Percentiles rank a stretch among this genome's conserved stretches.
Conservation (phyloP, 768 basidiomycete species). For the Lactarius sanguifluus region DNA sequence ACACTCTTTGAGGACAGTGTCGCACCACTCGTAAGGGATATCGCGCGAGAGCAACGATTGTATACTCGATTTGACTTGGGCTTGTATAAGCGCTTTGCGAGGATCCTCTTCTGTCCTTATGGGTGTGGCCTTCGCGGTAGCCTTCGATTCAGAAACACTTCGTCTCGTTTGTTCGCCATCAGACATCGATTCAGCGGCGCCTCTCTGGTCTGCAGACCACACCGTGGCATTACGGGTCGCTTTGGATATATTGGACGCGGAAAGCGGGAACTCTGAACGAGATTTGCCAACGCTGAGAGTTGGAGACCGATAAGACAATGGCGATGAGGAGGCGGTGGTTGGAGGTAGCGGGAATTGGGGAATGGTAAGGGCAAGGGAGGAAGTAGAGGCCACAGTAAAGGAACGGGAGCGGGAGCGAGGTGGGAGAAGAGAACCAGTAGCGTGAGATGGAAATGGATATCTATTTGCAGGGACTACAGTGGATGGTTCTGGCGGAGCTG, state of each 20-base stretch:
- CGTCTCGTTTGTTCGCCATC: background rate
- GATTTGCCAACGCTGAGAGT: background rate
- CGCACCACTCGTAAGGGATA: constrained; percentile 35
- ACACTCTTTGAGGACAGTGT: constrained; percentile 56
- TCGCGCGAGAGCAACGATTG: constrained; percentile 39
- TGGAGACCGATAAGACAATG: background rate
- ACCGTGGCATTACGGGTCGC: constrained; percentile 2
- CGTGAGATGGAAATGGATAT: background rate
- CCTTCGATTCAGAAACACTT: background rate
- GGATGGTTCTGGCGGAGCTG: background rate
- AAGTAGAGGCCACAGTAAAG: background rate
- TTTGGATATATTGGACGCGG: background rate
- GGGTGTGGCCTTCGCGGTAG: background rate
- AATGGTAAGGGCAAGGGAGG: background rate
- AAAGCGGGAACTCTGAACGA: constrained; percentile 9
- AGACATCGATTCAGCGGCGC: background rate
- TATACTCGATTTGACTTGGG: constrained; percentile 4
- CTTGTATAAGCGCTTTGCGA: too few relatives aligned
- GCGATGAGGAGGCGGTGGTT: background rate
- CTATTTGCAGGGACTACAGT: background rate
- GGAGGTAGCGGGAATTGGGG: background rate
- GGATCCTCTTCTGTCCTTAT: background rate
- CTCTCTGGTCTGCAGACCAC: background rate
- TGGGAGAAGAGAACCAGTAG: background rate
- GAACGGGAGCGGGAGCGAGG: background rate